Percentiles rank a stretch among this genome's conserved stretches.
Evolutionary conservation across 352 stramenopile species (phyloP).

Genomic region (Globisporangium alternatum): DNA sequence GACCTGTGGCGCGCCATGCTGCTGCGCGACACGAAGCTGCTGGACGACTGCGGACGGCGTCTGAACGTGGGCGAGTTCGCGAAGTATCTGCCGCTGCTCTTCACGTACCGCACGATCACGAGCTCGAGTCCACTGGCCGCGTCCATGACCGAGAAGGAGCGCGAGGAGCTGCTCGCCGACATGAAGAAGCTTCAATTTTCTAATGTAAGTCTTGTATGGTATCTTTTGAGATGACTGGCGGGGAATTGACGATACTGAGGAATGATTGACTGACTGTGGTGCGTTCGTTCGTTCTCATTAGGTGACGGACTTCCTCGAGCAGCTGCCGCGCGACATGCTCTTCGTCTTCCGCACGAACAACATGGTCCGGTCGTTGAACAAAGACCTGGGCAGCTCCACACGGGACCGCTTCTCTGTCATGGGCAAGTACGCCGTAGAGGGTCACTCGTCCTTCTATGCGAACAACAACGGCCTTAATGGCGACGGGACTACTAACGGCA

Average conservation of each 20-base stretch:
- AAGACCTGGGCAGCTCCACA: slow-evolving; percentile 78
- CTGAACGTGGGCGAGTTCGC: slow-evolving; percentile 58
- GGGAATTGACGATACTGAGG: background rate
- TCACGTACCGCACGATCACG: slow-evolving; percentile 80
- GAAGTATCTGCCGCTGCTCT: slow-evolving; percentile 79
- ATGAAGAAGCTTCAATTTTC: slow-evolving; percentile 65
- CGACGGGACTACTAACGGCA: slow-evolving; percentile 4
- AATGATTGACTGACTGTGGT: background rate
- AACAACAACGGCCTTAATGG: background rate
- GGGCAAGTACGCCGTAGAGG: slow-evolving; percentile 66
- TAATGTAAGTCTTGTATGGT: slow-evolving; percentile 34
- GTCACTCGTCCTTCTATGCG: slow-evolving; percentile 49
- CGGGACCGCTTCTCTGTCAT: slow-evolving; percentile 77
- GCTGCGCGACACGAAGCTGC: slow-evolving; percentile 81
- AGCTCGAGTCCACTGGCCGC: slow-evolving; percentile 58
- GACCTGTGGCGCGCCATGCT: slow-evolving; percentile 94
- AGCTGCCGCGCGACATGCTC: slow-evolving; percentile 87
- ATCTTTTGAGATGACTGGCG: background rate
- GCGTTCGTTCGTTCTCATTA: slow-evolving; percentile 14
- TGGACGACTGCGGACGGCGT: slow-evolving; percentile 53
- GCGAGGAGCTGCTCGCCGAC: slow-evolving; percentile 49
- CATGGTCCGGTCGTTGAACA: slow-evolving; percentile 89
- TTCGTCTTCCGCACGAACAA: slow-evolving; percentile 92
- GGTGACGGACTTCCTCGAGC: slow-evolving; percentile 81
- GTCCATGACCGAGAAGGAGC: slow-evolving; percentile 69